Percentiles rank a stretch among this genome's conserved stretches.
phyloP scores from a whole-genome alignment of 805 yeast species.

The Candida silvatica region DNA sequence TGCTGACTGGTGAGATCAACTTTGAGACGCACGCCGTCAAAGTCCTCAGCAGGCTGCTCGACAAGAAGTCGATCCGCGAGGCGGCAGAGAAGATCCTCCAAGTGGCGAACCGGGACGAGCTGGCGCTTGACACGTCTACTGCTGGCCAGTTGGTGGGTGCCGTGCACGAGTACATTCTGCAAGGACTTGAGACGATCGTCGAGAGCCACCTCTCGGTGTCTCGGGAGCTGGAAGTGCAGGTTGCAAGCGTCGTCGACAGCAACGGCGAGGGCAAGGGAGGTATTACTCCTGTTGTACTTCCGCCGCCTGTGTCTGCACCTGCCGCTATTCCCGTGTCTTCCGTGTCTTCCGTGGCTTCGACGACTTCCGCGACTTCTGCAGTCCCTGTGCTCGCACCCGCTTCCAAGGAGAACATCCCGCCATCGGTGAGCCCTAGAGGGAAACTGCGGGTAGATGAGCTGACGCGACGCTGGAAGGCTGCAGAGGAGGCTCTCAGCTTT shows the following conservation, averaged over 20 bases:
- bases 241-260: no score
- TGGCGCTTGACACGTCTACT: constrained; percentile 16
- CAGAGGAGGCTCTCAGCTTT: constrained; percentile 58
- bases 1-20: constrained; percentile 26
- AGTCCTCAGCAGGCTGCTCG: constrained; percentile 46
- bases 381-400: not conserved
- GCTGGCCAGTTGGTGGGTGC: constrained; percentile 26
- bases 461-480: constrained; percentile 58
- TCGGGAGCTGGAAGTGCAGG: no score
- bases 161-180: constrained; percentile 37
- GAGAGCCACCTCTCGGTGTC: constrained; percentile 53
- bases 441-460: constrained; percentile 50
- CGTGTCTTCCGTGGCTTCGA: not conserved
- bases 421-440: constrained; percentile 17
- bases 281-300: no score
- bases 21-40: constrained; percentile 42
- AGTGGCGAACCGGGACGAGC: constrained; percentile 24
- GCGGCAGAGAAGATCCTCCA: constrained; percentile 43
- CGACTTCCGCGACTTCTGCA: not conserved
- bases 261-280: no score
- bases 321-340: no score
- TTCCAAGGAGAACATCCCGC: constrained; percentile 4
- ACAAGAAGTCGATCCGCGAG: constrained; percentile 49
- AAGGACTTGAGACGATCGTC: constrained; percentile 52
- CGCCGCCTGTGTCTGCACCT: no score